Evolutionary conservation across 2,329 filamentous ascomycete species (phyloP).

Genomic region (Cercospora sesami): DNA sequence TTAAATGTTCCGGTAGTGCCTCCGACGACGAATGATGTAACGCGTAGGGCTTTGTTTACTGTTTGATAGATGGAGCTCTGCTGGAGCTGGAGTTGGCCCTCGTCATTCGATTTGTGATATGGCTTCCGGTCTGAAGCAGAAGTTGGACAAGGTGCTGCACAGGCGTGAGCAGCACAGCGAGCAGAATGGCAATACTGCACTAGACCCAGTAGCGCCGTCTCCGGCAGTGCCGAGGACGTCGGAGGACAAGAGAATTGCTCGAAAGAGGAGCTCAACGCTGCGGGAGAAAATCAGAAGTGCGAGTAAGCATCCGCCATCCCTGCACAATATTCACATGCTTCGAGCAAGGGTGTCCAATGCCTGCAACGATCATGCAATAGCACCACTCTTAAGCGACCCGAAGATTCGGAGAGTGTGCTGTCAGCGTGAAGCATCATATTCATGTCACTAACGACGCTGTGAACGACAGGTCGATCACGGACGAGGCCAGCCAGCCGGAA

Average conservation of each 20-base stretch:
- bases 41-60: neutral
- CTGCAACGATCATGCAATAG: neutral
- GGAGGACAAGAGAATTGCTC: constrained; percentile 12
- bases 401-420: neutral
- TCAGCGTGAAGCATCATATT: neutral
- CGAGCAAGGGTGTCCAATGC: neutral
- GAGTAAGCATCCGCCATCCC: constrained; percentile 3
- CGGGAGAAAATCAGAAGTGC: constrained; percentile 12
- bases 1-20: neutral
- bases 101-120: constrained; percentile 10
- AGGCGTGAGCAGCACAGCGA: constrained; percentile 10
- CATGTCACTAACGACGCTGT: constrained; percentile 6
- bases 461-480: constrained; percentile 3
- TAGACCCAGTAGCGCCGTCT: neutral
- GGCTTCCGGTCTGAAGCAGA: constrained; percentile 18
- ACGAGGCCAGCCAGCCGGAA: neutral
- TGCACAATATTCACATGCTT: neutral
- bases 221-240: constrained; percentile 3
- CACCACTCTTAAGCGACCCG: neutral
- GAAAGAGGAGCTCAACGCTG: constrained; percentile 4
- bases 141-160: constrained; percentile 21
- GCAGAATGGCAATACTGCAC: neutral
- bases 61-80: neutral
- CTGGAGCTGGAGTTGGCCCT: neutral
- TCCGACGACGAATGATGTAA: constrained; percentile 14